These are phyloP conservation scores for Schwanniomyces vanrijiae DNA, from an alignment of 805 yeast species.

Conservation along the genomic window DNA sequence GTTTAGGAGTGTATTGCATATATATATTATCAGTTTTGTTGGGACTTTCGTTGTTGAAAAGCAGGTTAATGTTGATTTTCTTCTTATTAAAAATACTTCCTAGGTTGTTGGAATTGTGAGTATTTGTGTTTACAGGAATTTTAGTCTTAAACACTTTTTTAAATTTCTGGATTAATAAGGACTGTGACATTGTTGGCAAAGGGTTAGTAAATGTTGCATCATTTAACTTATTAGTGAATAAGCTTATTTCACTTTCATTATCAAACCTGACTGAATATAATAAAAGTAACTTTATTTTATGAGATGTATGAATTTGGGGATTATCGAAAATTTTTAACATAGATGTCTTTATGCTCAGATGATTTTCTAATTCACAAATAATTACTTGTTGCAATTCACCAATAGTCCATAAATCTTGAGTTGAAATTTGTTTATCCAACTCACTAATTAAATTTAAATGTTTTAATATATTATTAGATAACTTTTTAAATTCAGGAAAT, in stretches of 20 bases:
- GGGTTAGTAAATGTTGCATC: conserved; percentile 30
- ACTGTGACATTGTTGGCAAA: conserved; percentile 33
- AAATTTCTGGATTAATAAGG: conserved; percentile 30
- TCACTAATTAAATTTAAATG: conserved; percentile 91
- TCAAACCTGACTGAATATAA: conserved; percentile 67
- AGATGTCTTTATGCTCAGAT: conserved; percentile 45
- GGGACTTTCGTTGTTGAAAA: conserved; percentile 25
- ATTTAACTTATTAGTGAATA: conserved; percentile 24
- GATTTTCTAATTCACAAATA: conserved; percentile 50
- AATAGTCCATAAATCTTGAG: conserved; percentile 70
- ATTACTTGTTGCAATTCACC: conserved; percentile 89
- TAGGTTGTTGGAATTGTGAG: conserved; percentile 15
- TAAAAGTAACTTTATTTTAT: conserved; percentile 71
- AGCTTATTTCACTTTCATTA: conserved; percentile 19
- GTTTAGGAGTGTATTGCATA: conserved; percentile 87
- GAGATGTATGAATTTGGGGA: conserved; percentile 43
- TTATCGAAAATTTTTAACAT: conserved; percentile 54
- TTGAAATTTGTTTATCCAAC: conserved; percentile 70
- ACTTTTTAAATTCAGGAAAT: conserved; percentile 88
- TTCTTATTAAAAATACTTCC: conserved; percentile 33
- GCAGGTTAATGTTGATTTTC: conserved; percentile 30
- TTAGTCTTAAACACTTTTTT: conserved; percentile 20
- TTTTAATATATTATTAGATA: conserved; percentile 85
- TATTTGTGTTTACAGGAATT: conserved; percentile 6
- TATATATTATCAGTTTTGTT: conserved; percentile 63